Base-by-base conservation (phyloP, 2,329 filamentous ascomycete genomes). In the Leptographium lundbergii region DNA sequence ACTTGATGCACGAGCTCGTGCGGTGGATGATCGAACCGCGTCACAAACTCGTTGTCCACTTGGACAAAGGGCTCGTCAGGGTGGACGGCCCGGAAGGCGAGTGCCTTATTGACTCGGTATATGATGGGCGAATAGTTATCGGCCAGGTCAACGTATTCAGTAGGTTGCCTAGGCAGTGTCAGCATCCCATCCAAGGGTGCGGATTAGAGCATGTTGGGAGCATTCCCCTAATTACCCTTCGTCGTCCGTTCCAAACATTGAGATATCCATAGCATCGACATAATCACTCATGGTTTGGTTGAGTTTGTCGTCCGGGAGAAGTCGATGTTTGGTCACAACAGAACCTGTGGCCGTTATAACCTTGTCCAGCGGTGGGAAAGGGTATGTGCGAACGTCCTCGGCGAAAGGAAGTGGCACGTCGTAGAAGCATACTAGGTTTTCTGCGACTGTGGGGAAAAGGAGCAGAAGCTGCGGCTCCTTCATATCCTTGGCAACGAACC, bases 351-450 rank as follows among this genome's bases (percentile, higher is more conserved):
- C 80, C 0, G 91, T 96, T 61, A 96, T 75, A 32, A 97, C 87
- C 62, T 83, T 87, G 69, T 96, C 91, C 13, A 99, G 75, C 0
- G 92, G 89, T 6, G 94, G 91, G 65, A 99, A 99, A 60, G 85
- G 87, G 70, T 96, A 97, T n/a, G 80, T 80, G 42, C 94, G 83
- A 54, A 96, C 78, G 68, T 99, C 94, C 74, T 99, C 94, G 2
- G 90, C 86, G 67, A 96, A 99, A 0, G 94, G 94, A 6, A 97
- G 77, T 42, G 94, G 90, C 1, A 95, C 81, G 68, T 99, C 94
- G 63, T 96, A 85, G 2, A 99, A 77, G 65, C 89, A 92, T 69
- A 96, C 91, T 63, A 89, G 83, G 29, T 89, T 85, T 2, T 80
- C 76, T 62, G 95, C 89, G 61, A 96, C 84, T 24, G 83, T 81